A percentile compares a stretch with the other conserved stretches of the same genome.
Evolutionary conservation across 208 protist genomes (phyloP).

Genomic region (Novymonas esmeraldas): DNA sequence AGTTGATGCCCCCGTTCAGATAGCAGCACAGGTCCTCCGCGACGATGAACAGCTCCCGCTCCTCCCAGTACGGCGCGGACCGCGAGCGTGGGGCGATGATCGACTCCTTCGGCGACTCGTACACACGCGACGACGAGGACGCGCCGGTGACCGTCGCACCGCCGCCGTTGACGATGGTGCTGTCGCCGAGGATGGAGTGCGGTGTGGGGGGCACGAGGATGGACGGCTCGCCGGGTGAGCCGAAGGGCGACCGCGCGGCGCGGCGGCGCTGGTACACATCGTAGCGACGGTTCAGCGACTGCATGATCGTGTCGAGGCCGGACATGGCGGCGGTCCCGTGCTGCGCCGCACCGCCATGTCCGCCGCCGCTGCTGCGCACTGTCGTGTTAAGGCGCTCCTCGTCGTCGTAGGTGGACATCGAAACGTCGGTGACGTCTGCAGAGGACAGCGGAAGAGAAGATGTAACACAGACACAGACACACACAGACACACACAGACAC

Average conservation of each 20-base stretch:
- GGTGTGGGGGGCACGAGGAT: slow-evolving; percentile 11
- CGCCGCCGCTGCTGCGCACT: not conserved
- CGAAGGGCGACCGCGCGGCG: slow-evolving; percentile 25
- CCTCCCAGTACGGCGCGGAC: slow-evolving; percentile 48
- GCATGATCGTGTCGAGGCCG: slow-evolving; percentile 28
- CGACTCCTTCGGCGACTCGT: not conserved
- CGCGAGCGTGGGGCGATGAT: slow-evolving; percentile 10
- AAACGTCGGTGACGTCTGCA: not conserved
- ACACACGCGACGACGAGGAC: not conserved
- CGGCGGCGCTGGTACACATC: slow-evolving; percentile 32
- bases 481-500: not conserved
- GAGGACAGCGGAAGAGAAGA: not conserved
- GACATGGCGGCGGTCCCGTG: slow-evolving; percentile 6
- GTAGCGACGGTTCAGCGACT: slow-evolving; percentile 35
- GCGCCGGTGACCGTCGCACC: not conserved
- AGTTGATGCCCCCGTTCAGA: slow-evolving; percentile 86
- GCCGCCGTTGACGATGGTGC: slow-evolving; percentile 7
- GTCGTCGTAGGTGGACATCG: slow-evolving; percentile 1
- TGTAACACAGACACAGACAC: not conserved
- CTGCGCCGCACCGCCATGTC: no score
- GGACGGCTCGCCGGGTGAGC: slow-evolving; percentile 10
- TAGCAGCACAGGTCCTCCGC: slow-evolving; percentile 69
- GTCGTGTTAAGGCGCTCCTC: slow-evolving; percentile 6
- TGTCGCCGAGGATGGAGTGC: slow-evolving; percentile 30
- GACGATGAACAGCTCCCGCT: slow-evolving; percentile 69